Evolutionary conservation across 2,329 filamentous ascomycete genomes (phyloP), one percentile per base, ranked within the genome.

Genomic region (Aureobasidium melanogenum): DNA sequence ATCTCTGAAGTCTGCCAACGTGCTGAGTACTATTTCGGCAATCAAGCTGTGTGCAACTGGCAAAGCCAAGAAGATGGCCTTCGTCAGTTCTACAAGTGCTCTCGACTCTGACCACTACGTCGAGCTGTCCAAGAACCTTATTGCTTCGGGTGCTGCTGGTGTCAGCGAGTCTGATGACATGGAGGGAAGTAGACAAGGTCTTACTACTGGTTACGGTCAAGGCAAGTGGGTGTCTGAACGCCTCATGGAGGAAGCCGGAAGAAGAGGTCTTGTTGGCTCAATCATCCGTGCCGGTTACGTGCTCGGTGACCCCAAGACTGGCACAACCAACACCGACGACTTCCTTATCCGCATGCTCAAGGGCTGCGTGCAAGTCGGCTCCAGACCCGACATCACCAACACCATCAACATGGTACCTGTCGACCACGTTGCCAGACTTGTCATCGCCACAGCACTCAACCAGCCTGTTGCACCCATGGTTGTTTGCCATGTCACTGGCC

Each of bases 401-500:
- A 89, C 90, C 0, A 85, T 97, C 73, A 97, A 97, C 77, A 85
- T 87, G 73, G 88, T 96, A 0, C 92, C 93, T 0, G 91, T 96
- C 28, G 85, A 85, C 64, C 90, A 96, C 66, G 91, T 97, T 38
- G 84, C 87, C 1, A 81, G 84, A n/a, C 83, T 96, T 8, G 88
- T 96, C 28, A 84, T 91, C 19, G 89, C 91, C 0, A 79, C 87
- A 5, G 82, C 85, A 0, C 80, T 95, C 67, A 82, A 87, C 69
- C 86, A 86, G 0, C 79, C 84, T 0, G 66, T 72, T n/a, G 67
- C 69, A 14, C 77, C 77, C 3, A 74, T 84, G 3, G 78, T 82
- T 63, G 89, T 96, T 5, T 82, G 85, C 1, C 90, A 96, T 67
- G 86, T 94, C 51, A 95, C 91, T 1, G 84, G 83, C 2, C 89